Conservation (phyloP, 495 filamentous ascomycete species). For the Aspergillus baeticus region DNA sequence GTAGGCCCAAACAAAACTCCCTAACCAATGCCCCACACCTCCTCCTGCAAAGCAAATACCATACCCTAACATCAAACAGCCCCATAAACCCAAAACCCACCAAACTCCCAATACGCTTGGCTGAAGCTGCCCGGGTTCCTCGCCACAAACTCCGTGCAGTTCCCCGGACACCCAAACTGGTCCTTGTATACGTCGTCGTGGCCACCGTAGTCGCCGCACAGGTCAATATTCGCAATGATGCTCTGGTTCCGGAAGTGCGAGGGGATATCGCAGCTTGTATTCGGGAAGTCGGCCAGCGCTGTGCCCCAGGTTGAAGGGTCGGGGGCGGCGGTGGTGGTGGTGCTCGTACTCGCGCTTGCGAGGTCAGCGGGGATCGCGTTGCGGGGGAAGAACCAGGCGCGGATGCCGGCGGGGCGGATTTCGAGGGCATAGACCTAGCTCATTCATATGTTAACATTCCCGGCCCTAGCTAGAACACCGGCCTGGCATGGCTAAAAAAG, state of each 20-base stretch:
- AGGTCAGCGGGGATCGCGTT: constrained; percentile 39
- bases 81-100: constrained; percentile 43
- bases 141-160: constrained; percentile 42
- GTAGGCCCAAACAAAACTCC: no score
- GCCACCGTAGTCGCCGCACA: constrained; percentile 45
- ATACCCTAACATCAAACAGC: constrained; percentile 3
- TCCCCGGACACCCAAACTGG: constrained; percentile 43
- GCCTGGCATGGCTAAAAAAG: background rate
- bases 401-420: constrained; percentile 43
- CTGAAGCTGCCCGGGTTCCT: constrained; percentile 35
- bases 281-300: constrained; percentile 51
- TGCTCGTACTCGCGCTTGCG: constrained; percentile 13
- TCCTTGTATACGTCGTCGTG: constrained; percentile 34
- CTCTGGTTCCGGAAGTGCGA: constrained; percentile 50
- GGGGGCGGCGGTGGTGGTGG: no score
- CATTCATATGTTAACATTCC: no score
- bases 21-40: background rate
- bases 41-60: no score
- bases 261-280: constrained; percentile 46
- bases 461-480: background rate
- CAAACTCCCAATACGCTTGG: constrained; percentile 53
- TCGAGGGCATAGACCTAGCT: constrained; percentile 47
- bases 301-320: constrained; percentile 48
- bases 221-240: constrained; percentile 53
- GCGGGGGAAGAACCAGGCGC: constrained; percentile 50